Evolutionary conservation across 495 filamentous ascomycete species (phyloP).

Genomic region (Aspergillus steynii): DNA sequence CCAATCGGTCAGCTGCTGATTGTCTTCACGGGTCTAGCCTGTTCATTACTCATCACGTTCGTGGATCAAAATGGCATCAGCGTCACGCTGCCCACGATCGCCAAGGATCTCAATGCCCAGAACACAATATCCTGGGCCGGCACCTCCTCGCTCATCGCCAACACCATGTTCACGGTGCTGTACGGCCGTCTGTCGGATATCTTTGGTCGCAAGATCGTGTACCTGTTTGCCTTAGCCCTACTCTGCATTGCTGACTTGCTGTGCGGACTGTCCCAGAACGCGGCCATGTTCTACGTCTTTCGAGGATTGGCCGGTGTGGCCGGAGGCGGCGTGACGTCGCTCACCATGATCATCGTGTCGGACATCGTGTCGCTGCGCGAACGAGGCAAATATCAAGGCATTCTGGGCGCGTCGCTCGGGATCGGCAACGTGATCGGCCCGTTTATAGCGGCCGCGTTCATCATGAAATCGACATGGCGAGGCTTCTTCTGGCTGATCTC

Average conservation of each 20-base stretch:
- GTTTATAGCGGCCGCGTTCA: conserved; percentile 45
- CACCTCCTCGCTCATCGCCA: conserved; percentile 73
- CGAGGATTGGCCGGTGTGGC: conserved; percentile 57
- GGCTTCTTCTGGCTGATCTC: conserved; percentile 50
- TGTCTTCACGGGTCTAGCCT: conserved; percentile 55
- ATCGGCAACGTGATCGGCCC: conserved; percentile 47
- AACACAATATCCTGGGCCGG: conserved; percentile 74
- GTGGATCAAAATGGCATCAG: conserved; percentile 66
- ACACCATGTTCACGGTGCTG: conserved; percentile 67
- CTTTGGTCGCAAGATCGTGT: conserved; percentile 56
- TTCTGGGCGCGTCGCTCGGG: conserved; percentile 43
- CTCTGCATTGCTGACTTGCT: conserved; percentile 55
- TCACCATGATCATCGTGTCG: conserved; percentile 54
- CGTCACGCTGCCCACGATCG: conserved; percentile 60
- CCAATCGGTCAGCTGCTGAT: conserved; percentile 56
- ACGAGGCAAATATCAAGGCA: conserved; percentile 48
- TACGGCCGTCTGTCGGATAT: conserved; percentile 61
- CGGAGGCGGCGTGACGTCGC: conserved; percentile 50
- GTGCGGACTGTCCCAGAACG: conserved; percentile 51
- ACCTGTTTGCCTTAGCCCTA: conserved; percentile 45
- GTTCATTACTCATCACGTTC: conserved; percentile 57
- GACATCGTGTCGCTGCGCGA: conserved; percentile 49
- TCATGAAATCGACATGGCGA: conserved; percentile 48
- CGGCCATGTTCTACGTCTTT: conserved; percentile 56
- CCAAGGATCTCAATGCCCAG: conserved; percentile 53